Evolutionary conservation across 495 filamentous ascomycete species (phyloP), one percentile per base, ranked within the genome.

Genomic region (Staphylotrichum tortipilum): DNA sequence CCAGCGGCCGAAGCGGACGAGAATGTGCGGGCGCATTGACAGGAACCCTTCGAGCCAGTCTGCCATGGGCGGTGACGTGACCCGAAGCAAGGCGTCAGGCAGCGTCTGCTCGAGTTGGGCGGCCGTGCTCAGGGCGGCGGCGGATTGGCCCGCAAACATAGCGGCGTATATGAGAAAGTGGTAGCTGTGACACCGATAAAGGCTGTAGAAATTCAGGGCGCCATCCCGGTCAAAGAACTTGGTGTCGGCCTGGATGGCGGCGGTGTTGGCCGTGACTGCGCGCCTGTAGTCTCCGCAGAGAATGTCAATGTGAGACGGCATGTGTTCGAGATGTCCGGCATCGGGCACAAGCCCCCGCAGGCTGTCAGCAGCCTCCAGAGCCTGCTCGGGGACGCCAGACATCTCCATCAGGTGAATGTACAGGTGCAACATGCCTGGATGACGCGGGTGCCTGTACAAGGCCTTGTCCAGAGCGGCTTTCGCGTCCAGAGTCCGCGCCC

Each of bases 321-420:
- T 87, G 54, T 87, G 83, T 40, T 80, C 74, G n/a, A 87, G 68
- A 56, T 87, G 83, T 4, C 83, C 83, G 0, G 79, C 71, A 45
- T 85, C 80, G 0, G 83, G 83, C 0, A 83, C 73, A 2, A 86
- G 70, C 1, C 72, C 74, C 2, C 81, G 77, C 3, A 87, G 72
- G 35, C 71, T 68, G 47, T 84, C 76, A 0, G 82, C 80, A 6
- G 69, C 68, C 2, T 63, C 61, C 3, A 86, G 61, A 0, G 78
- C 83, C 5, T 53, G 59, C 47, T 85, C 83, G 0, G 83, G 83
- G 2, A 71, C 71, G 0, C 61, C 52, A 3, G 81, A 86, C 82
- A 86, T 86, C 57, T 88, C 83, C 78, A 84, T 83, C 12, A 85
- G 68, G 56, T 88, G 84, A 46, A 86, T 85, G 51, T 85, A 86